Evolutionary conservation across 2,329 filamentous ascomycete species (phyloP).

Genomic region (Colletotrichum abscissum): DNA sequence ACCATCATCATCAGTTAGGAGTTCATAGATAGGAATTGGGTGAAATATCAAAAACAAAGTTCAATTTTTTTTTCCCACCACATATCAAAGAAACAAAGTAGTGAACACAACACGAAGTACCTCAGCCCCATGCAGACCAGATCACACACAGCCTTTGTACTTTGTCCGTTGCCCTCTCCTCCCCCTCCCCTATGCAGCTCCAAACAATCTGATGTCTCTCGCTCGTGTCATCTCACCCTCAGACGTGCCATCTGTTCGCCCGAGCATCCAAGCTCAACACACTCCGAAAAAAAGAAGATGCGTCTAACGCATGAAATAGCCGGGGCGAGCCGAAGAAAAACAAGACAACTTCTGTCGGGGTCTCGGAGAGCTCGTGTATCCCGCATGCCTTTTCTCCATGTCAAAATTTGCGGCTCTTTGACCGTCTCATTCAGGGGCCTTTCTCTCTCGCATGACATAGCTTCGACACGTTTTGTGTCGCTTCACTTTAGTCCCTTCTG

Average conservation of each 20-base stretch:
- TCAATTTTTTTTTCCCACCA: not conserved
- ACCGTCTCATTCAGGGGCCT: conserved; percentile 6
- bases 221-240: conserved; percentile 10
- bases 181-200: not conserved
- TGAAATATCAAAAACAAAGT: not conserved
- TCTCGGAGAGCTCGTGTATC: conserved; percentile 15
- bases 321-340: not conserved
- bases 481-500: not conserved
- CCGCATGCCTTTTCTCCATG: not conserved
- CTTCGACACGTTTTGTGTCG: conserved; percentile 5
- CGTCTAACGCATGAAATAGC: conserved; percentile 17
- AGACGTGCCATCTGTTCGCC: conserved; percentile 12
- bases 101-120: not conserved
- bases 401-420: conserved; percentile 15
- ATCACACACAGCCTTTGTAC: too few relatives aligned
- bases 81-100: not conserved
- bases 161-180: too few relatives aligned
- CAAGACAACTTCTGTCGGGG: not conserved
- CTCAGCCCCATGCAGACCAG: not conserved
- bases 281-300: not conserved
- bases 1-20: not conserved
- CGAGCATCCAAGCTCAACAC: not conserved
- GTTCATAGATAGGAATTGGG: not conserved
- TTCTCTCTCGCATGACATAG: not conserved
- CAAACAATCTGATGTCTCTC: conserved; percentile 3